Evolutionary conservation across 1,139 yeast genomes (phyloP).

Genomic region (Candida sp.): DNA sequence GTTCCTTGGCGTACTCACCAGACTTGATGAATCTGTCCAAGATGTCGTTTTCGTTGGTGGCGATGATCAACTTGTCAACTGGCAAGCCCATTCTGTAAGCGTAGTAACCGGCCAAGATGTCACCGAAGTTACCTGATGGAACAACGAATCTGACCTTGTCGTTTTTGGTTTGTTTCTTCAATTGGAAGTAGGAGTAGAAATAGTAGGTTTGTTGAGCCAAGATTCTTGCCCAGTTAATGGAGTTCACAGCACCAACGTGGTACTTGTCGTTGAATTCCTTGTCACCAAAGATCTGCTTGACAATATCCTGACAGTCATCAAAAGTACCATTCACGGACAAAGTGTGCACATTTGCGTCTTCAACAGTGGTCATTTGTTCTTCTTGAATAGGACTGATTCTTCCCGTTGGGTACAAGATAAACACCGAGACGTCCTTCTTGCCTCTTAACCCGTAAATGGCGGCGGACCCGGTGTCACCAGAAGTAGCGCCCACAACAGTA

Average conservation of each 20-base stretch:
- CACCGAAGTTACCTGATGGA: slow-evolving; percentile 99
- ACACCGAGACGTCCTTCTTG: slow-evolving; percentile 95
- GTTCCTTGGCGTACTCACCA: slow-evolving; percentile 79
- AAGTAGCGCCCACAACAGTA: slow-evolving; percentile 98
- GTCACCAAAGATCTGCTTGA: slow-evolving; percentile 92
- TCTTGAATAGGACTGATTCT: slow-evolving; percentile 98
- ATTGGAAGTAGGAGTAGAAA: slow-evolving; percentile 87
- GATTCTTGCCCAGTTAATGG: slow-evolving; percentile 99
- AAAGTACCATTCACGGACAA: slow-evolving; percentile 94
- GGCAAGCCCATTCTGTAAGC: slow-evolving; percentile 98
- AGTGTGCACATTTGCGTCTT: slow-evolving; percentile 92
- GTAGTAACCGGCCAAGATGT: slow-evolving; percentile 93
- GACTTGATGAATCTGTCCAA: slow-evolving; percentile 88
- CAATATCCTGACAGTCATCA: slow-evolving; percentile 98
- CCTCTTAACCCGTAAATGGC: slow-evolving; percentile 98
- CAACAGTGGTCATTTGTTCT: slow-evolving; percentile 98
- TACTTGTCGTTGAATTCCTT: slow-evolving; percentile 82
- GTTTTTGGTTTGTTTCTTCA: slow-evolving; percentile 46
- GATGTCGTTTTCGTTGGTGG: slow-evolving; percentile 95
- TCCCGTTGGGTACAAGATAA: slow-evolving; percentile 96
- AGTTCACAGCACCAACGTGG: slow-evolving; percentile 97
- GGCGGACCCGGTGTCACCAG: slow-evolving; percentile 99
- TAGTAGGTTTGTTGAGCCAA: slow-evolving; percentile 97
- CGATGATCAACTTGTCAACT: slow-evolving; percentile 82
- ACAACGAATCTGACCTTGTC: slow-evolving; percentile 81